Base-by-base conservation (phyloP, 306 rosid genomes). In the Sicyos baderoa region DNA sequence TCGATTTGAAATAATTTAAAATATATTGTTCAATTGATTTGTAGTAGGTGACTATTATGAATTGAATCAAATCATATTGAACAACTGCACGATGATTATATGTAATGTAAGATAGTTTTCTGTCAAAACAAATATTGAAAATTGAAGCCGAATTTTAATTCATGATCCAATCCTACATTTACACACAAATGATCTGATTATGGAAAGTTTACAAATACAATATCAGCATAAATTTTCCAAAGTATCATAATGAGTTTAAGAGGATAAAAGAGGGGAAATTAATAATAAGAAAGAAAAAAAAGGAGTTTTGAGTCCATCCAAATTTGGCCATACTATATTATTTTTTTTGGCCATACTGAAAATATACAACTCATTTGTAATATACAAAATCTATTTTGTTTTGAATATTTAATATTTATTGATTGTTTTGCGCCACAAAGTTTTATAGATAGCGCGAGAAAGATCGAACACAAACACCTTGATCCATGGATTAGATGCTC, bases 381-480 rank as follows among this genome's bases (percentile, higher is more conserved):
- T 21, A 12, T 10, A 55, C 32, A 58, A 58, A 27, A 58, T 6
- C 3, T 7, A 27, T 58, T 59, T 15, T 59, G 7, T 29, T 59
- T 59, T 29, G 13, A 11, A 29, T 6, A 27, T 29, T 29, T 14
- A 59, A 57, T 7, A 25, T 58, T 27, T 1, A 25, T 58, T 29
- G 12, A 25, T 58, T 58, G 18, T 29, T 59, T 29, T 58, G 44
- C 13, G 19, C 65, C 65, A 58, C 65, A 58, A 9, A 27, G 27
- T 58, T 14, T 27, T 1, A 27, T 27, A 58, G 44, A 58, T 29
- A 15, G 40, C 27, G 45, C 45, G 45, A 58, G 65, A 7, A 58
- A 58, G 19, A 58, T 58, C 44, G 64, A 58, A 58, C 64, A 25
- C 64, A 58, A 58, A 58, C 19, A 58, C 19, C 12, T 6, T 12